Percentiles rank a stretch among this genome's conserved stretches.
phyloP scores from a whole-genome alignment of 257 asterid species.

The Henckelia pumila region DNA sequence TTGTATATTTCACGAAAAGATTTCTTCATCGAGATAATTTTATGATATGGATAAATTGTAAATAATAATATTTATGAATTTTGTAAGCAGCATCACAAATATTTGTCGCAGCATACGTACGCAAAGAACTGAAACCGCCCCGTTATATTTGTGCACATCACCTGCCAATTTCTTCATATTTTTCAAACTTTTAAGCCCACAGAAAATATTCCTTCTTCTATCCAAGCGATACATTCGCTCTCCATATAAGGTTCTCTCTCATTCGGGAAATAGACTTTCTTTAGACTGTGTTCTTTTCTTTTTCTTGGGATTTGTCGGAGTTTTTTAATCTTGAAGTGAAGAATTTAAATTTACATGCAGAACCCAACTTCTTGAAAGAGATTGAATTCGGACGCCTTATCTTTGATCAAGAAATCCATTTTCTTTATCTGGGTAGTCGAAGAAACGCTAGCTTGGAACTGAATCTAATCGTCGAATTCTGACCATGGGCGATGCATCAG shows the following conservation, averaged over 20 bases:
- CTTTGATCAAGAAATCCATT: not conserved
- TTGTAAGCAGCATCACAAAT: no score
- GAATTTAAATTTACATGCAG: no score
- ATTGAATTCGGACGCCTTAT: not conserved
- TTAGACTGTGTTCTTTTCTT: not conserved
- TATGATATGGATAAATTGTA: no score
- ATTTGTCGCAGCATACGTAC: no score
- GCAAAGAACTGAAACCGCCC: not conserved
- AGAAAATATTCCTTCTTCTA: not conserved
- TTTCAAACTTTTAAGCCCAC: not conserved
- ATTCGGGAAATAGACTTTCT: not conserved
- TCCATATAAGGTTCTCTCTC: not conserved
- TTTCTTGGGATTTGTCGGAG: not conserved
- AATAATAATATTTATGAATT: no score
- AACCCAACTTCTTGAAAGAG: no score
- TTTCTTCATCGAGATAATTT: no score
- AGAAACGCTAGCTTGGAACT: no score
- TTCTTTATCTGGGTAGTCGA: not conserved
- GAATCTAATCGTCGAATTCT: no score
- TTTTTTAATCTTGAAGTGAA: not conserved
- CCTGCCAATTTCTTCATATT: not conserved
- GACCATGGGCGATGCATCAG: no score
- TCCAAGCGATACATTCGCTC: not conserved
- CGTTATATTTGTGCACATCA: not conserved
- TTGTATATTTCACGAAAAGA: no score